phyloP scores from a whole-genome alignment of 768 basidiomycete genomes.

The Calocera viscosa region DNA sequence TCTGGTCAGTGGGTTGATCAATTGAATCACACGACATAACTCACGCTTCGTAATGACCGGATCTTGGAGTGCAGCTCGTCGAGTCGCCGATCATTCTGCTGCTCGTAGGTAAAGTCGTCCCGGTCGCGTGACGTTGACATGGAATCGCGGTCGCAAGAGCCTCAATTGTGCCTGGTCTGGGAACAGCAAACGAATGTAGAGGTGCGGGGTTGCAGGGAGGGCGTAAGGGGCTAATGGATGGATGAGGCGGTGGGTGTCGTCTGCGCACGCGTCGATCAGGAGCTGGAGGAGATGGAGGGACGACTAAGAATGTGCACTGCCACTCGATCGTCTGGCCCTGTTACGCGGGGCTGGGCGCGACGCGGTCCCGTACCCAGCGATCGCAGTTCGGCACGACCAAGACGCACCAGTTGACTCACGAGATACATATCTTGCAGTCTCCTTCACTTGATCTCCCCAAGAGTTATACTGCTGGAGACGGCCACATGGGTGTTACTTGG shows the following conservation, averaged over 20 bases:
- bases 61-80: slow-evolving; percentile 79
- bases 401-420: too few species aligned
- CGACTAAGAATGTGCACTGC: background rate
- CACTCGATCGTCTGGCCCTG: background rate
- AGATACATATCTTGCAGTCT: too few species aligned
- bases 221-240: background rate
- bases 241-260: background rate
- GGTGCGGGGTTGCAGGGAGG: background rate
- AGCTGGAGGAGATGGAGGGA: background rate
- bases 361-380: too few species aligned
- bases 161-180: background rate
- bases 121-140: slow-evolving; percentile 4
- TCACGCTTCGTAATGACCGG: slow-evolving; percentile 65
- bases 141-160: background rate
- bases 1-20: slow-evolving; percentile 1
- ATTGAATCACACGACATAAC: slow-evolving; percentile 16
- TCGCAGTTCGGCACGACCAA: too few species aligned
- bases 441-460: too few species aligned
- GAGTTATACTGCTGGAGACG: too few species aligned
- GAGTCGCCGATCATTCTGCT: slow-evolving; percentile 72
- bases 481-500: too few species aligned
- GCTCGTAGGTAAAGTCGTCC: slow-evolving; percentile 60
- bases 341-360: too few species aligned
- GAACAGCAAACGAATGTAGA: background rate
- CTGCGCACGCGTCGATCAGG: background rate